phyloP scores from a whole-genome alignment of 257 asterid species.

The Fraxinus pennsylvanica region DNA sequence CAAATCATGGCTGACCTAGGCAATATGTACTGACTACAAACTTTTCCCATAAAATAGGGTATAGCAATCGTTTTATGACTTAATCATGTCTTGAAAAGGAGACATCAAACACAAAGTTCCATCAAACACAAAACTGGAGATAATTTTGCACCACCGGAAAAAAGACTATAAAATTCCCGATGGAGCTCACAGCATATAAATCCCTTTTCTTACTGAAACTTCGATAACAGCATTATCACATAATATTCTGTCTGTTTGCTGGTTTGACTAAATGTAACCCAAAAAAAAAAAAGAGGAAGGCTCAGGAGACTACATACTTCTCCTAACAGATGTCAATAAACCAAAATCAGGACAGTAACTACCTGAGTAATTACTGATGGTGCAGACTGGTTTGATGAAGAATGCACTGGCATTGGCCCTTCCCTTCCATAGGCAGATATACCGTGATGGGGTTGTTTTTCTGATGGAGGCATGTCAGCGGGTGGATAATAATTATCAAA shows the following conservation, averaged over 20 bases:
- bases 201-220: not conserved
- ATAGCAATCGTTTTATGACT: not conserved
- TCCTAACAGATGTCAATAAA: conserved; percentile 9
- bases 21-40: not conserved
- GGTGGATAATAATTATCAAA: conserved; percentile 70
- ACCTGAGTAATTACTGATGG: conserved; percentile 84
- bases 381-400: conserved; percentile 70
- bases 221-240: not conserved
- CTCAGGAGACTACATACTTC: not conserved
- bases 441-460: conserved; percentile 82
- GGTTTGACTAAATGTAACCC: not conserved
- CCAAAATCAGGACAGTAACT: conserved; percentile 16
- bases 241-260: not conserved
- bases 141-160: not conserved
- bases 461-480: conserved; percentile 57
- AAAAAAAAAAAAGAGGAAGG: not conserved
- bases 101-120: too few species aligned
- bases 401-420: conserved; percentile 55
- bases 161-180: not conserved
- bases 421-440: conserved; percentile 86
- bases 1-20: too few species aligned
- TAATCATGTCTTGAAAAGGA: not conserved
- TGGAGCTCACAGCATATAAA: not conserved
- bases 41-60: not conserved
- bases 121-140: not conserved